Evolutionary conservation across 2,329 filamentous ascomycete genomes (phyloP).

Genomic region (Xylaria digitata): DNA sequence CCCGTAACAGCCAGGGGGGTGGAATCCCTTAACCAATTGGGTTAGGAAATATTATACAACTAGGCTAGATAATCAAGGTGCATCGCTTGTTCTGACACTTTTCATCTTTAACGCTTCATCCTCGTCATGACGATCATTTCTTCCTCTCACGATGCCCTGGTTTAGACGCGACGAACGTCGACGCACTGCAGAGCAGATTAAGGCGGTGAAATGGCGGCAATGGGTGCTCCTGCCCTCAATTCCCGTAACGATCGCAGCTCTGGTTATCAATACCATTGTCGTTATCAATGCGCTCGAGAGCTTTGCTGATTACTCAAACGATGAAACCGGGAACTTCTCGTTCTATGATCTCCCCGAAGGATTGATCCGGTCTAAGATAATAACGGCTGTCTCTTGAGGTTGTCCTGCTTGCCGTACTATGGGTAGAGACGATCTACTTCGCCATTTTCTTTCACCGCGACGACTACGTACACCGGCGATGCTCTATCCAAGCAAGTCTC

Average conservation of each 20-base stretch:
- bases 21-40: conserved; percentile 2
- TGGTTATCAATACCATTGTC: conserved; percentile 5
- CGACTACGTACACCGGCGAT: conserved; percentile 5
- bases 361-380: conserved; percentile 8
- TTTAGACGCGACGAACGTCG: conserved; percentile 4
- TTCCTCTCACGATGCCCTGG: conserved; percentile 9
- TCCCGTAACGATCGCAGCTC: neutral
- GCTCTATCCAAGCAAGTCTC: conserved; percentile 15
- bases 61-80: neutral
- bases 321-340: conserved; percentile 2
- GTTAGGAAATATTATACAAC: neutral
- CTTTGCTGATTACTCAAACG: conserved; percentile 3
- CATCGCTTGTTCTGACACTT: neutral
- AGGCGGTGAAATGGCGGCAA: conserved; percentile 21
- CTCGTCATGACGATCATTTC: neutral
- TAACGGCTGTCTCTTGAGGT: conserved; percentile 6
- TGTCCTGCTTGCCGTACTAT: neutral
- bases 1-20: neutral
- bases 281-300: conserved; percentile 1
- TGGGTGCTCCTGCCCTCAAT: conserved; percentile 2
- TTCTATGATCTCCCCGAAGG: conserved; percentile 17
- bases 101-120: neutral
- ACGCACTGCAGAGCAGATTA: neutral
- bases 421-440: conserved; percentile 17
- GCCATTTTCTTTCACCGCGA: conserved; percentile 11